Conservation (phyloP, 495 filamentous ascomycete genomes). For the Penicillium cataractarum region DNA sequence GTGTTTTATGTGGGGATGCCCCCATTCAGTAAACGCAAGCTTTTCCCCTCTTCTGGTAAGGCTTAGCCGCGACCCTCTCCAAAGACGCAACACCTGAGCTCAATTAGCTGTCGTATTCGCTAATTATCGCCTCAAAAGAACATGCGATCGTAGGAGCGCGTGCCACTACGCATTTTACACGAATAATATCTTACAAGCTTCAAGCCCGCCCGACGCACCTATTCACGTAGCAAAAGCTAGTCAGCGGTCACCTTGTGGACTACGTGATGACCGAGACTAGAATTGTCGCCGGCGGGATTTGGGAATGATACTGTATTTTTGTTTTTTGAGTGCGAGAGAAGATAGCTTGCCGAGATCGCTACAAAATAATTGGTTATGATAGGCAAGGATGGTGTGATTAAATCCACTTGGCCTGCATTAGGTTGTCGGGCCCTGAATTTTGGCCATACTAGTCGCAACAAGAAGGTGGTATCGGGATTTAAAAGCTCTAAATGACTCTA, state of each 20-base stretch:
- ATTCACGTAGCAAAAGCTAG: neutral
- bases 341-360: neutral
- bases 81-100: too few relatives aligned
- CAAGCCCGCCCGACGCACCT: neutral
- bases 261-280: neutral
- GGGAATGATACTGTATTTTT: too few relatives aligned
- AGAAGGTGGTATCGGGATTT: neutral
- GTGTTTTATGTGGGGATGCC: too few relatives aligned
- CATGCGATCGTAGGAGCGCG: neutral
- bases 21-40: too few relatives aligned
- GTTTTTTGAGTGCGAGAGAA: too few relatives aligned
- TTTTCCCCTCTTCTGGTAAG: too few relatives aligned
- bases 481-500: neutral
- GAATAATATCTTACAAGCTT: neutral
- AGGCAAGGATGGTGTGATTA: neutral
- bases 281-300: neutral
- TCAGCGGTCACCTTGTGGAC: neutral
- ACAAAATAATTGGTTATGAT: neutral
- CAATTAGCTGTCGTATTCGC: neutral
- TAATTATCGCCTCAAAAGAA: neutral
- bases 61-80: neutral
- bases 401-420: neutral
- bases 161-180: too few relatives aligned
- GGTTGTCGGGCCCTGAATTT: neutral
- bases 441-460: neutral